Conservation (phyloP, 805 yeast species). For the Ogataea philodendri region DNA sequence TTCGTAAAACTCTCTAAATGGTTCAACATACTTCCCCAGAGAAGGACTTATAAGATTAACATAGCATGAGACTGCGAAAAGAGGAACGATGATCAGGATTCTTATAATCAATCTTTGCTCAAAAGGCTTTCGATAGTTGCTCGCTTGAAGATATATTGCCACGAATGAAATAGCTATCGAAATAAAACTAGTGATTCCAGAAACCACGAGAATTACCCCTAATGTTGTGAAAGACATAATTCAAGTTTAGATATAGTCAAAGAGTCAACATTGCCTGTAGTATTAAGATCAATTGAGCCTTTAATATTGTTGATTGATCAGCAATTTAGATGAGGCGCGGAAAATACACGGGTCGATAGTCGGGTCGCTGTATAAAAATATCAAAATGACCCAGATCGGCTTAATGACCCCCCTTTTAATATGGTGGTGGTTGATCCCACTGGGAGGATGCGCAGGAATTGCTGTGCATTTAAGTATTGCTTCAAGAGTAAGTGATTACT, state of each 20-base stretch:
- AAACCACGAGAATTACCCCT: slow-evolving; percentile 18
- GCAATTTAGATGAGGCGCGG: neutral
- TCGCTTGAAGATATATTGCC: slow-evolving; percentile 52
- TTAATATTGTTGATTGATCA: neutral
- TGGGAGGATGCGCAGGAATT: slow-evolving; percentile 26
- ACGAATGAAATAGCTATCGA: slow-evolving; percentile 41
- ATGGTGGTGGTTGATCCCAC: neutral
- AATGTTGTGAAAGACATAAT: slow-evolving; percentile 7
- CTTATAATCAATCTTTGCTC: slow-evolving; percentile 85
- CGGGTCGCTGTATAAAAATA: slow-evolving; percentile 1
- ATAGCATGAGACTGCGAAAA: slow-evolving; percentile 73
- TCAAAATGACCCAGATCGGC: too few relatives aligned
- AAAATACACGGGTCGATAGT: slow-evolving; percentile 4
- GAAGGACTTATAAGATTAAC: slow-evolving; percentile 48
- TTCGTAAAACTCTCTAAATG: slow-evolving; percentile 85
- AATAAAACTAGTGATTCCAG: slow-evolving; percentile 25
- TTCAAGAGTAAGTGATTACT: slow-evolving; percentile 28
- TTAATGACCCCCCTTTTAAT: neutral
- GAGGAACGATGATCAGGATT: slow-evolving; percentile 77
- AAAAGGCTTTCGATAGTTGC: slow-evolving; percentile 81
- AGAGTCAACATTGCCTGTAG: too few relatives aligned
- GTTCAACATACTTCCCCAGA: slow-evolving; percentile 55
- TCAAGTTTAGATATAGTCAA: too few relatives aligned
- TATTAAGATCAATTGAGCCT: too few relatives aligned
- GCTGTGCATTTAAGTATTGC: slow-evolving; percentile 39